Conservation (phyloP, 768 basidiomycete species). For the Tylopilus intermedius region DNA sequence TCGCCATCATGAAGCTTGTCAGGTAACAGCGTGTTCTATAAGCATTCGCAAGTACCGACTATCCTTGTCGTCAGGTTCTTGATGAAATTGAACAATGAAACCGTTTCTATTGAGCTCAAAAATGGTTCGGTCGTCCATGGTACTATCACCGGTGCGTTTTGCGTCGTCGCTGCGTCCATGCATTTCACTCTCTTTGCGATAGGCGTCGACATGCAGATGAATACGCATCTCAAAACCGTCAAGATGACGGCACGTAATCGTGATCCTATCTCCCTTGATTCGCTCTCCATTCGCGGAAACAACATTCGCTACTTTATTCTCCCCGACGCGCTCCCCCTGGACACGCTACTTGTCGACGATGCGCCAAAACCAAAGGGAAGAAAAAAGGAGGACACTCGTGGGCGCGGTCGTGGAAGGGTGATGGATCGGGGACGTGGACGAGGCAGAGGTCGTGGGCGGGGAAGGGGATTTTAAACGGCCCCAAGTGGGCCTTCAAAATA, state of each 20-base stretch:
- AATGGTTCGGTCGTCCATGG: constrained; percentile 94
- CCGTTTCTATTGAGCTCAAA: constrained; percentile 96
- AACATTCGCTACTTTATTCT: constrained; percentile 95
- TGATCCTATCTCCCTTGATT: constrained; percentile 81
- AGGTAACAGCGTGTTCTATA: constrained; percentile 41
- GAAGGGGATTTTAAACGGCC: constrained; percentile 34
- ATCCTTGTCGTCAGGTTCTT: constrained; percentile 60
- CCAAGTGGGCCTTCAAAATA: neutral
- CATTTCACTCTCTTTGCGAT: constrained; percentile 6
- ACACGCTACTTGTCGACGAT: constrained; percentile 96
- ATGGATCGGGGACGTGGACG: constrained; percentile 51
- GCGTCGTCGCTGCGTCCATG: neutral
- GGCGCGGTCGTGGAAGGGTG: constrained; percentile 51
- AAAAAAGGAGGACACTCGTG: constrained; percentile 81
- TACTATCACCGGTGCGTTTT: constrained; percentile 83
- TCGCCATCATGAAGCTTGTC: constrained; percentile 73
- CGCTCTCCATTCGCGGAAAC: constrained; percentile 92
- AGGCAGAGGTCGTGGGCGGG: constrained; percentile 51
- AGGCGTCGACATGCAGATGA: constrained; percentile 99
- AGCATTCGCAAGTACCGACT: neutral
- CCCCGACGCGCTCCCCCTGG: constrained; percentile 94
- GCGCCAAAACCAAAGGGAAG: constrained; percentile 92
- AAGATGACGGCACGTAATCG: constrained; percentile 93
- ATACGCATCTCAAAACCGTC: constrained; percentile 96
- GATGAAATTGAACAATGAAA: constrained; percentile 99